phyloP scores from a whole-genome alignment of 805 yeast genomes.

The Saccharomyces jurei region DNA sequence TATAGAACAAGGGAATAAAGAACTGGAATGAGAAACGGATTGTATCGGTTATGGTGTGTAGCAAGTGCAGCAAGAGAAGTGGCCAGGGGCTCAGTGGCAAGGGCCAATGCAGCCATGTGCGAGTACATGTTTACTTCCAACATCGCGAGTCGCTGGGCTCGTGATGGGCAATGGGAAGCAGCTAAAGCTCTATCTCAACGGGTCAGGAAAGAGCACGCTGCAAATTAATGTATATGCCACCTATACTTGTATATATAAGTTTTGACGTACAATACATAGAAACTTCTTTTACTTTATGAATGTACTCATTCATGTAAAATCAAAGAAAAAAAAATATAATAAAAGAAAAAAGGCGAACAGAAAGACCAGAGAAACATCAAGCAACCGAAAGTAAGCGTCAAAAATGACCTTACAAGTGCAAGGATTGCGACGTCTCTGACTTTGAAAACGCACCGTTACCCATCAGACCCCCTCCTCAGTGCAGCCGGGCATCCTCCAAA shows the following conservation, averaged over 20 bases:
- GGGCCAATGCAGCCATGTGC: neutral
- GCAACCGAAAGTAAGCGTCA: constrained; percentile 10
- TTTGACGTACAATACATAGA: neutral
- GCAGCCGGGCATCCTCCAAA: neutral
- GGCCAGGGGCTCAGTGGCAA: neutral
- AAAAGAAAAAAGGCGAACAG: constrained; percentile 15
- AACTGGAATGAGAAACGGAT: neutral
- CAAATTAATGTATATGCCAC: neutral
- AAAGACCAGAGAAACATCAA: constrained; percentile 26
- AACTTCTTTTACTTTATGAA: constrained; percentile 5
- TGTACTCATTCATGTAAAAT: constrained; percentile 23
- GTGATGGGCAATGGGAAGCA: neutral
- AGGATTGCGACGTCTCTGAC: constrained; percentile 27
- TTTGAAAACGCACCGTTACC: neutral
- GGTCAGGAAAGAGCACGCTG: neutral
- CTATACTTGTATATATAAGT: neutral
- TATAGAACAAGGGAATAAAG: neutral
- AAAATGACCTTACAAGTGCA: constrained; percentile 15
- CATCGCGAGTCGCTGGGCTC: neutral
- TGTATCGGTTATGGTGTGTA: neutral
- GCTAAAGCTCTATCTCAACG: neutral
- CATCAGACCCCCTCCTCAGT: neutral
- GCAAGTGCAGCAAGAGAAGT: neutral
- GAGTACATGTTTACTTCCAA: neutral
- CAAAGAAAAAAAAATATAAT: constrained; percentile 12